These are phyloP conservation scores for Lasiodiplodia sp. DNA, from an alignment of 2,329 filamentous ascomycete genomes.

Conservation along the genomic window DNA sequence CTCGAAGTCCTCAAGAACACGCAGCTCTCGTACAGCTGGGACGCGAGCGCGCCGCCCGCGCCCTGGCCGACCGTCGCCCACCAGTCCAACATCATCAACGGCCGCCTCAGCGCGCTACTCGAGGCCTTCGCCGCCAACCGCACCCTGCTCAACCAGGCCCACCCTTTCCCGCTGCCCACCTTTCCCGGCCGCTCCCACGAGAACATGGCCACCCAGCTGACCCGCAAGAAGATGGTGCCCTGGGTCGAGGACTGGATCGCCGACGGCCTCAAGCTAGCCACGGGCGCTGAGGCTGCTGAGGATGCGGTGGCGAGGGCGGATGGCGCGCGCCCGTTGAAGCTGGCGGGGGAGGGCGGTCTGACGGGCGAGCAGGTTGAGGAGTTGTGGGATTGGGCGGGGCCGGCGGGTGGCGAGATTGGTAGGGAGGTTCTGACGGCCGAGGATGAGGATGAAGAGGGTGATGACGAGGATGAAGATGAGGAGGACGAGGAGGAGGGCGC, in stretches of 20 bases:
- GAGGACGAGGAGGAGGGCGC: conserved; percentile 60
- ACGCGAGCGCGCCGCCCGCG: conserved; percentile 3
- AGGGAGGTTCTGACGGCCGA: conserved; percentile 54
- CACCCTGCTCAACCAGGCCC: conserved; percentile 72
- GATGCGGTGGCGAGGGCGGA: conserved; percentile 4
- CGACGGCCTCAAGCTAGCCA: conserved; percentile 61
- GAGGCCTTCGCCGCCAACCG: conserved; percentile 70
- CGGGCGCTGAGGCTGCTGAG: conserved; percentile 34
- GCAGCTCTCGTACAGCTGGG: conserved; percentile 13
- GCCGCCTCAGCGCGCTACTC: conserved; percentile 67
- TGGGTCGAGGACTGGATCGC: conserved; percentile 77
- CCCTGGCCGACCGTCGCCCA: conserved; percentile 25
- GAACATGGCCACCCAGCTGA: conserved; percentile 66
- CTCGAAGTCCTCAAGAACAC: conserved; percentile 27
- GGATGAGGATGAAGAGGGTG: conserved; percentile 37
- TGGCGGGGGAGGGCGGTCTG: conserved; percentile 40
- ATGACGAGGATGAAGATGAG: conserved; percentile 61
- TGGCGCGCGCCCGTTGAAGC: conserved; percentile 1
- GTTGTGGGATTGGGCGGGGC: conserved; percentile 66
- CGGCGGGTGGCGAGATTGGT: conserved; percentile 58
- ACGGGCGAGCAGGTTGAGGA: conserved; percentile 61
- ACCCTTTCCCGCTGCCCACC: conserved; percentile 77
- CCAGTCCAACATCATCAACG: conserved; percentile 29
- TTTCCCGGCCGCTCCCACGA: conserved; percentile 70
- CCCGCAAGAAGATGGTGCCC: conserved; percentile 85